Conservation (phyloP, 768 basidiomycete genomes). For the Austroboletus eburneus region DNA sequence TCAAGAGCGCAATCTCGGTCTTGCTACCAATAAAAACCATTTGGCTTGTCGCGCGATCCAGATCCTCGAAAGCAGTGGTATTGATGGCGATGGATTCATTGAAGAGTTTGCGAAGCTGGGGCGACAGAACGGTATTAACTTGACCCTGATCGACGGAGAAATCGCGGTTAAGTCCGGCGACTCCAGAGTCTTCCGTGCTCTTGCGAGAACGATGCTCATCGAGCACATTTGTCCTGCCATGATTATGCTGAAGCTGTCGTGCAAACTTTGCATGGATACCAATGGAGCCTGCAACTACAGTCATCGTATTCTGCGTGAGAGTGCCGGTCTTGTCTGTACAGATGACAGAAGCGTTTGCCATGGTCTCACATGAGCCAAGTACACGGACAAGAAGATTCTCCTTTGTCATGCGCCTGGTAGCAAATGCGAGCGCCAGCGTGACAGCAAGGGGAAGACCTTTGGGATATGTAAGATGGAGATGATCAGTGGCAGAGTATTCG, state of each 20-base stretch:
- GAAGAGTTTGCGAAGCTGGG: slow-evolving; percentile 59
- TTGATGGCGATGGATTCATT: slow-evolving; percentile 88
- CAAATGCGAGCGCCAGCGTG: slow-evolving; percentile 93
- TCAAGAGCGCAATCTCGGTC: slow-evolving; percentile 89
- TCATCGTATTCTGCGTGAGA: slow-evolving; percentile 93
- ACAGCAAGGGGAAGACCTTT: slow-evolving; percentile 91
- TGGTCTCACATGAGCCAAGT: slow-evolving; percentile 95
- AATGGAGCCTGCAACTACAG: slow-evolving; percentile 92
- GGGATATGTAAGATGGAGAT: not conserved
- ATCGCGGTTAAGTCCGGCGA: slow-evolving; percentile 52
- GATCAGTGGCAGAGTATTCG: not conserved
- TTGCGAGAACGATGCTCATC: slow-evolving; percentile 37
- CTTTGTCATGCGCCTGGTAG: slow-evolving; percentile 96
- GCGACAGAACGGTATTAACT: slow-evolving; percentile 61
- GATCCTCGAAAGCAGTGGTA: slow-evolving; percentile 92
- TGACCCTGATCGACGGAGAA: slow-evolving; percentile 82
- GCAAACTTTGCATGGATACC: slow-evolving; percentile 96
- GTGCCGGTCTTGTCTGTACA: slow-evolving; percentile 98
- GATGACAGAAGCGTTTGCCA: slow-evolving; percentile 96
- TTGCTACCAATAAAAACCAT: slow-evolving; percentile 82
- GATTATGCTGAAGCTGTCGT: slow-evolving; percentile 66
- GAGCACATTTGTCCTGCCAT: slow-evolving; percentile 65
- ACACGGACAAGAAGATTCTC: slow-evolving; percentile 95
- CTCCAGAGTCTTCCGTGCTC: slow-evolving; percentile 27
- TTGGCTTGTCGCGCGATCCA: slow-evolving; percentile 55